Evolutionary conservation across 352 stramenopile genomes (phyloP).

Genomic region (Phytophthora fragariae): DNA sequence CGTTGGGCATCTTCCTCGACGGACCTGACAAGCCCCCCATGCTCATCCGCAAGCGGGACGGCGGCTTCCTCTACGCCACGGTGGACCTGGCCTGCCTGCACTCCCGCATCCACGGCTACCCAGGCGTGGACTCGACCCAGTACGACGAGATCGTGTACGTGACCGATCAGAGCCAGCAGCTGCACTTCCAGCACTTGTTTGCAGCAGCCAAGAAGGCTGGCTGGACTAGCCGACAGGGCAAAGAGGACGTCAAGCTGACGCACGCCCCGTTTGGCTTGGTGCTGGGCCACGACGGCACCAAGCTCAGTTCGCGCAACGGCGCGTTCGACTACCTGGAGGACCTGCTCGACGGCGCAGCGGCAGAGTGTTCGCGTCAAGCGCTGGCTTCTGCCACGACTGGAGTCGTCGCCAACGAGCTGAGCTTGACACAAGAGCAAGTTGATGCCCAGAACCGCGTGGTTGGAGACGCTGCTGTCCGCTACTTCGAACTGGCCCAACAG

Average conservation of each 20-base stretch:
- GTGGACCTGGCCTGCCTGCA: constrained; percentile 77
- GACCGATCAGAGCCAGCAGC: constrained; percentile 81
- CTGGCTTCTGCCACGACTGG: constrained; percentile 49
- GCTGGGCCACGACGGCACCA: constrained; percentile 78
- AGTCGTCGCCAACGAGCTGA: constrained; percentile 30
- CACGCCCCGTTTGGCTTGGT: constrained; percentile 85
- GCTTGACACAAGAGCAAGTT: constrained; percentile 32
- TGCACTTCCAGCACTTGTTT: constrained; percentile 87
- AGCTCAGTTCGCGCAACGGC: constrained; percentile 85
- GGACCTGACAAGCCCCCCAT: constrained; percentile 76
- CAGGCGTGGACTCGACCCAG: constrained; percentile 61
- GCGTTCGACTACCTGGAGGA: constrained; percentile 83
- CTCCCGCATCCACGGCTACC: constrained; percentile 77
- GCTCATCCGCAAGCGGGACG: constrained; percentile 85
- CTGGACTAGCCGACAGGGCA: constrained; percentile 44
- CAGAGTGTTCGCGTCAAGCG: constrained; percentile 70
- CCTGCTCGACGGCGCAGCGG: constrained; percentile 67
- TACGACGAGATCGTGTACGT: constrained; percentile 89
- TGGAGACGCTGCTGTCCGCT: constrained; percentile 80
- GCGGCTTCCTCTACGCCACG: constrained; percentile 82
- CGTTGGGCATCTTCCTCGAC: constrained; percentile 80
- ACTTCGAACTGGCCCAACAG: constrained; percentile 87
- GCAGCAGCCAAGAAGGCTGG: constrained; percentile 59
- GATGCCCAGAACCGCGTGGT: constrained; percentile 59
- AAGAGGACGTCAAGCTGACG: constrained; percentile 59